phyloP scores from a whole-genome alignment of 2,329 filamentous ascomycete species.

The Colletotrichum zoysiae region DNA sequence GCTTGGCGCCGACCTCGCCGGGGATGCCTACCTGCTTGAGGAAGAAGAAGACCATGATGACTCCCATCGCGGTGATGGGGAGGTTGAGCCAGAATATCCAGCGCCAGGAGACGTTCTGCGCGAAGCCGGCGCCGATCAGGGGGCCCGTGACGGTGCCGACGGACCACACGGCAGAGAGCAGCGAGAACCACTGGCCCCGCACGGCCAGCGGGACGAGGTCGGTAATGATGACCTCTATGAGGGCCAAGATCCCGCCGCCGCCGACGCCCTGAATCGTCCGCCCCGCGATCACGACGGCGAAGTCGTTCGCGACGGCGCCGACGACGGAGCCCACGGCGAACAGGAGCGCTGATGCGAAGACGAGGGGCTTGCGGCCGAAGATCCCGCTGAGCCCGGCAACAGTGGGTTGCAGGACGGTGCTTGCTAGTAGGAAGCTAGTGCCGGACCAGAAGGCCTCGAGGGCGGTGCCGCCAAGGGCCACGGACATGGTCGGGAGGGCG shows the following conservation, averaged over 20 bases:
- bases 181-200: conserved; percentile 56
- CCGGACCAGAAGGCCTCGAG: conserved; percentile 79
- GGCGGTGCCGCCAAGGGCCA: conserved; percentile 64
- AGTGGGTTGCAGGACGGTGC: conserved; percentile 69
- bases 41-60: conserved; percentile 62
- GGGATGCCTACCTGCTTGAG: conserved; percentile 50
- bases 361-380: conserved; percentile 51
- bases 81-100: conserved; percentile 78
- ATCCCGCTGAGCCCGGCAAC: conserved; percentile 54
- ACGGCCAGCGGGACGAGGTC: conserved; percentile 59
- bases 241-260: conserved; percentile 62
- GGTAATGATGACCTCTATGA: conserved; percentile 60
- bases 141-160: conserved; percentile 67
- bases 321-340: conserved; percentile 57
- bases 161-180: conserved; percentile 62
- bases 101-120: conserved; percentile 65
- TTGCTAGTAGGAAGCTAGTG: conserved; percentile 76
- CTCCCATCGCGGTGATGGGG: conserved; percentile 65
- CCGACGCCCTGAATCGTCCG: conserved; percentile 65
- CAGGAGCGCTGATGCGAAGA: conserved; percentile 49
- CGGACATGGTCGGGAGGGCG: conserved; percentile 66
- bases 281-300: conserved; percentile 57
- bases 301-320: conserved; percentile 50
- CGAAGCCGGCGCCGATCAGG: conserved; percentile 66
- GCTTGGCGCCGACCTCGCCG: conserved; percentile 42